A percentile compares a stretch with the other conserved stretches of the same genome.
Conservation (phyloP, 2,329 filamentous ascomycete genomes). For the Claviceps africana region DNA sequence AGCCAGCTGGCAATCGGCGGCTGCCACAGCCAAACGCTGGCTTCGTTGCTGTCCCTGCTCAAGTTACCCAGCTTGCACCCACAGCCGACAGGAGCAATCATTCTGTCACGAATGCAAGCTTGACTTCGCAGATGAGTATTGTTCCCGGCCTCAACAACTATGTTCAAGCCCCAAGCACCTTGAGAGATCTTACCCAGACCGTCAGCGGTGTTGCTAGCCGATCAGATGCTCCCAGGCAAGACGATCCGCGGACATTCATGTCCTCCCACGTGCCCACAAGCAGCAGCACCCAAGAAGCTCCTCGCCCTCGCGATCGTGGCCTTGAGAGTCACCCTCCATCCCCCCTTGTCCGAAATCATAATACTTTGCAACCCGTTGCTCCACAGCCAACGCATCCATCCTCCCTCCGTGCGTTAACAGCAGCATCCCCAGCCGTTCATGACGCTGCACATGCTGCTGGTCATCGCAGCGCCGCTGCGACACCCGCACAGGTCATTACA, state of each 20-base stretch:
- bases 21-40: neutral
- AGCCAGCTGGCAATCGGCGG: neutral
- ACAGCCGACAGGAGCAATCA: neutral
- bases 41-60: neutral
- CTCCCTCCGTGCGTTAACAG: constrained; percentile 29
- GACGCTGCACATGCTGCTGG: neutral
- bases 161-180: constrained; percentile 7
- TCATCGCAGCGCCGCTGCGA: constrained; percentile 9
- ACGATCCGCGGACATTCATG: constrained; percentile 16
- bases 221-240: constrained; percentile 20
- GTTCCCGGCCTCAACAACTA: constrained; percentile 21
- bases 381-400: constrained; percentile 62
- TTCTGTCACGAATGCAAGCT: constrained; percentile 4
- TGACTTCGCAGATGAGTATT: constrained; percentile 8
- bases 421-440: constrained; percentile 2
- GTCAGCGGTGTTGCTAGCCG: constrained; percentile 27
- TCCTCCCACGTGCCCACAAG: constrained; percentile 6
- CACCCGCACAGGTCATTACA: constrained; percentile 40
- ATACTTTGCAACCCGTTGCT: constrained; percentile 59
- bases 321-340: constrained; percentile 30
- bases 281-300: constrained; percentile 7
- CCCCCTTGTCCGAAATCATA: constrained; percentile 57
- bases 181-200: constrained; percentile 12
- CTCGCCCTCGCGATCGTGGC: constrained; percentile 13
- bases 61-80: neutral